These are phyloP conservation scores for Epichloe coenophiala DNA, from an alignment of 2,329 filamentous ascomycete genomes.

Conservation along the genomic window DNA sequence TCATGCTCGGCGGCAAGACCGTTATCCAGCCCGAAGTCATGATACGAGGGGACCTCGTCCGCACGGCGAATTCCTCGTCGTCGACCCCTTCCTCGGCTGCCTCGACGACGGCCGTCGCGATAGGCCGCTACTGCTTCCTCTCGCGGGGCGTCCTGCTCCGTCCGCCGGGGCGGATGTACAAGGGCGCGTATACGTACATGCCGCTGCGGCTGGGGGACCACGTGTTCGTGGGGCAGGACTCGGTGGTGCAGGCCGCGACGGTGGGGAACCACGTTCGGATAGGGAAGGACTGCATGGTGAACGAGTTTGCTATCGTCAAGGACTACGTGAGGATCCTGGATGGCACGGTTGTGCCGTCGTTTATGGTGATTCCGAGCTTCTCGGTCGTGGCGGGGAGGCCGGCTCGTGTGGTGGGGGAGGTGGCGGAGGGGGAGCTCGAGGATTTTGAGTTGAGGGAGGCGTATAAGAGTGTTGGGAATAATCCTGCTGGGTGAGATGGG, in stretches of 20 bases:
- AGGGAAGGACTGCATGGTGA: conserved; percentile 61
- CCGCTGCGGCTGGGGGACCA: conserved; percentile 90
- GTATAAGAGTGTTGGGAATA: conserved; percentile 52
- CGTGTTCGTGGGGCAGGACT: conserved; percentile 69
- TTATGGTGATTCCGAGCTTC: conserved; percentile 88
- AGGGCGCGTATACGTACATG: conserved; percentile 68
- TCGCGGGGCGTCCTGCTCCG: conserved; percentile 65
- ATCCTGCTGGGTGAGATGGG: conserved; percentile 17
- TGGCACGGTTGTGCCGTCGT: conserved; percentile 66
- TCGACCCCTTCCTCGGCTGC: conserved; percentile 30
- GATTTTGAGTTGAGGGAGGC: conserved; percentile 50
- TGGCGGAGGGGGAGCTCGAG: conserved; percentile 53
- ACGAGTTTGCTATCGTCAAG: conserved; percentile 82
- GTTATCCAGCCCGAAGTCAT: conserved; percentile 93
- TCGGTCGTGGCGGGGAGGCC: conserved; percentile 79
- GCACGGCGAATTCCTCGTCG: conserved; percentile 32
- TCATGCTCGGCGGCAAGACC: conserved; percentile 91
- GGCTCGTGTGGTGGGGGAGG: conserved; percentile 67
- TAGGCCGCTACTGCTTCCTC: conserved; percentile 86
- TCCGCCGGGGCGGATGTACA: conserved; percentile 70
- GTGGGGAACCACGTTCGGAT: conserved; percentile 82
- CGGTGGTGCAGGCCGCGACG: conserved; percentile 68
- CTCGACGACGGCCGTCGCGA: conserved; percentile 56
- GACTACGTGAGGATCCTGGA: conserved; percentile 85
- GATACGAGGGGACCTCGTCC: conserved; percentile 78